Base-by-base conservation (phyloP, 2,329 filamentous ascomycete genomes). In the Sphaerulina vaccinii region DNA sequence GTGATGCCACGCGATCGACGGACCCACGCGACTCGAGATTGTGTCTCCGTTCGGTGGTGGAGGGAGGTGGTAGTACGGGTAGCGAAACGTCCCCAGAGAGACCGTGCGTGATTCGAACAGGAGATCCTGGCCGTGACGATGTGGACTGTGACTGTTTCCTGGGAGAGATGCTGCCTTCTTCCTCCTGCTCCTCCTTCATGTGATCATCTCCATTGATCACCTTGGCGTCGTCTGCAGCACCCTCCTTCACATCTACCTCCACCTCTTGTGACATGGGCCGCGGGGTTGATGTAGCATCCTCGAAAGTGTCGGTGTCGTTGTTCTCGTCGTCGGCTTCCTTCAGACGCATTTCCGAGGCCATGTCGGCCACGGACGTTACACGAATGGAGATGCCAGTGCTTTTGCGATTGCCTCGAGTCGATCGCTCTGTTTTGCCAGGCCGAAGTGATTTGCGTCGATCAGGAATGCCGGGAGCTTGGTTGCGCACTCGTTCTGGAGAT, bases 51-150 rank as follows among this genome's bases (percentile, higher is more conserved):
- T 65, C 52, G 54, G 67, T 42, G 62, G 63, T 52, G 58, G 68
- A 57, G 2, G 68, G 72, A 11, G 71, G 71, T 22, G 68, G 67
- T 89, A 81, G 24, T 87, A 79, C 29, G 88, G 86, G 44, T 93
- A 78, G 37, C 16, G 47, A 18, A 18, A 54, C 46, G 39, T 80
- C 83, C 49, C 81, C 85, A 33, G 87, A 85, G 47, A 93, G 80
- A 60, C 87, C 89, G 70, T 85, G 83, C 83, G 76, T 62, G 27
- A 67, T 58, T 37, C 46, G 52, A 13, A 49, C 49, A 38, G 56
- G 53, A 7, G 54, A 57, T 13, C n/a, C 51, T 46, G 62, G 64
- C 32, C 63, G 59, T 46, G 62, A 58, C 49, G 58, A 52, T 39
- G 53, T 70, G 18, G 24, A 18, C 10, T 11, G 16, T n/a, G 33